Base-by-base conservation (phyloP, 805 yeast species). In the Candida coquimbonensis region DNA sequence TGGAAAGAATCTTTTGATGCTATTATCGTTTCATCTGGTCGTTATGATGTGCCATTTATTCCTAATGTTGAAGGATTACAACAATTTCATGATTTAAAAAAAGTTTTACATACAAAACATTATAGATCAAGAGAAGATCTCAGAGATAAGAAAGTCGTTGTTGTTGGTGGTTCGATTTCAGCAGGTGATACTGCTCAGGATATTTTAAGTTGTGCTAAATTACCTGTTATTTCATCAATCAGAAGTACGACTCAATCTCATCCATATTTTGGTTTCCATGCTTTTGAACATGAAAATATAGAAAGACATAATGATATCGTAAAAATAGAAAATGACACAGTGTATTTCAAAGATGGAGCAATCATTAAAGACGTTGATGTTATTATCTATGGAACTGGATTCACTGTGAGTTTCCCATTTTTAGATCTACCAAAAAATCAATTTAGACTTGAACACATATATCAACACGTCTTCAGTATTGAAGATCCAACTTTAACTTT, bases 371-470 rank as follows among this genome's bases (percentile, higher is more conserved):
- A 64, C 29, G 67, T 81, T 33, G 87, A 83, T 51, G 54, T 54
- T 32, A 66, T 85, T n/a, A 61, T 84, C 9, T 80, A 77, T 57
- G 83, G 83, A 37, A 84, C 91, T 0, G 91, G 91, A 0, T 85
- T 81, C 59, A 66, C 73, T 31, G 75, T 77, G 34, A 45, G 46
- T 36, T 51, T 40, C 40, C 53, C 53, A 55, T 52, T 66, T 63
- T 44, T 69, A 69, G 31, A 65, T 61, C 45, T 48, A 49, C 9
- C 53, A 43, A 45, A 43, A 52, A 16, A 44, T 46, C 14, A 47
- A 51, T 29, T 49, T 59, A 12, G 38, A 26, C 11, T 39, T 21
- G 24, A 55, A 69, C 71, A 69, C 7, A 58, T 69, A 9, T 71
- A 69, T 54, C 67, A 70, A 51, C 76, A 74, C 49, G 62, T 69